A percentile compares a stretch with the other conserved stretches of the same genome.
Evolutionary conservation across 2,329 filamentous ascomycete species (phyloP).

Genomic region (Penicillium palitans): DNA sequence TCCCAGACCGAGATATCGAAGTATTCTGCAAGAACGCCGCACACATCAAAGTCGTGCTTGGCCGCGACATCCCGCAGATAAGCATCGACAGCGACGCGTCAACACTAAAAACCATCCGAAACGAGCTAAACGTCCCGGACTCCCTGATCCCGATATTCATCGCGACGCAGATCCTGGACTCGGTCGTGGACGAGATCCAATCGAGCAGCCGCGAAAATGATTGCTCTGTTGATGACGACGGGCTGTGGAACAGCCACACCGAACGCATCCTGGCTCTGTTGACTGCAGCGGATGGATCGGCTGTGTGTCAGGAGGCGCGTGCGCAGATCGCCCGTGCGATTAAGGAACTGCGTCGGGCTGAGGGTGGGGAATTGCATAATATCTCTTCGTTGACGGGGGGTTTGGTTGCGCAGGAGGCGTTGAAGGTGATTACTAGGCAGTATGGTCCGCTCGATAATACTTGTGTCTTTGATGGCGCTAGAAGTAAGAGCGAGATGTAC

Average conservation of each 20-base stretch:
- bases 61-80: constrained; percentile 56
- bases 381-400: constrained; percentile 84
- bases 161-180: constrained; percentile 53
- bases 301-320: constrained; percentile 52
- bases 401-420: constrained; percentile 93
- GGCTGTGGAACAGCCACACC: constrained; percentile 34
- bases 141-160: constrained; percentile 69
- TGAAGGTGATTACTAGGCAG: constrained; percentile 73
- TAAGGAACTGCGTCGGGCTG: constrained; percentile 71
- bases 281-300: constrained; percentile 44
- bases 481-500: constrained; percentile 56
- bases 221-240: constrained; percentile 35
- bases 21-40: constrained; percentile 93
- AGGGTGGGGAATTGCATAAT: constrained; percentile 87
- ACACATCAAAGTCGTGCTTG: constrained; percentile 84
- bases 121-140: constrained; percentile 49
- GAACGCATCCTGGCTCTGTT: constrained; percentile 32
- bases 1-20: constrained; percentile 76
- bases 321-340: constrained; percentile 57
- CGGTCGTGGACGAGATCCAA: constrained; percentile 58
- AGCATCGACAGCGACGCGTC: constrained; percentile 34
- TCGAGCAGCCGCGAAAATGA: constrained; percentile 24
- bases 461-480: constrained; percentile 63
- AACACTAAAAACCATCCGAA: constrained; percentile 47
- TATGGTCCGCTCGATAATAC: constrained; percentile 66